Percentiles rank a stretch among this genome's conserved stretches.
Evolutionary conservation across 352 stramenopile species (phyloP).

Genomic region (Phytophthora syringae): DNA sequence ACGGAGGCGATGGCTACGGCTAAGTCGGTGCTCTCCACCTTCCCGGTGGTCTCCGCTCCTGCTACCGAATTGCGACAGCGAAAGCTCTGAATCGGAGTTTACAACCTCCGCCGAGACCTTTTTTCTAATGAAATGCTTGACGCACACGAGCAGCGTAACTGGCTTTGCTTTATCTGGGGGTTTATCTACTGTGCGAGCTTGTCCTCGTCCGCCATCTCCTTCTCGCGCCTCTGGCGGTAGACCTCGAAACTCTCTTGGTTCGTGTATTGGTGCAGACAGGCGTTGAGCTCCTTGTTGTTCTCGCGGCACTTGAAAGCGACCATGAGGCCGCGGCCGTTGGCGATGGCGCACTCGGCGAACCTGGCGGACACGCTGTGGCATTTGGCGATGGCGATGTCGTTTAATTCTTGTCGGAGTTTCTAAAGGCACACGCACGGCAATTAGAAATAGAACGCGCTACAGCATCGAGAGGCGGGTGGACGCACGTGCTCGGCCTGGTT

Average conservation of each 20-base stretch:
- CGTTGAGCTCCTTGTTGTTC: conserved; percentile 82
- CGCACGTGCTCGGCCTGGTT: conserved; percentile 84
- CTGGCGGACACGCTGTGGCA: conserved; percentile 60
- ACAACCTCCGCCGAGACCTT: neutral
- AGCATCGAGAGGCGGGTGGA: conserved; percentile 7
- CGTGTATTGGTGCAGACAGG: conserved; percentile 82
- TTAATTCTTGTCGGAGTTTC: conserved; percentile 85
- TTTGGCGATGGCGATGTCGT: conserved; percentile 84
- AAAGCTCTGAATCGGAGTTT: conserved; percentile 31
- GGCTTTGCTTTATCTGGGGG: too few relatives aligned
- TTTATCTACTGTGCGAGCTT: neutral
- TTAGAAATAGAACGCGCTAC: too few relatives aligned
- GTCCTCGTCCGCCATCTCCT: conserved; percentile 49
- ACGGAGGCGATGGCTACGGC: conserved; percentile 61
- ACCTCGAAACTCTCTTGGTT: conserved; percentile 75
- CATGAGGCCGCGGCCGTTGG: conserved; percentile 70
- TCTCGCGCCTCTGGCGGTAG: conserved; percentile 69
- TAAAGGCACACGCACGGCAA: too few relatives aligned
- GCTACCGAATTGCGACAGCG: conserved; percentile 47
- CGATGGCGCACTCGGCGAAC: conserved; percentile 74
- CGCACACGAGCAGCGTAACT: too few relatives aligned
- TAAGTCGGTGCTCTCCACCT: conserved; percentile 48
- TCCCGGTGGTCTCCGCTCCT: conserved; percentile 30
- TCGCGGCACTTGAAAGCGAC: conserved; percentile 78
- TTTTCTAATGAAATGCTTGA: conserved; percentile 29